These are phyloP conservation scores for Lachnellula cervina DNA, from an alignment of 2,329 filamentous ascomycete genomes.

Conservation along the genomic window DNA sequence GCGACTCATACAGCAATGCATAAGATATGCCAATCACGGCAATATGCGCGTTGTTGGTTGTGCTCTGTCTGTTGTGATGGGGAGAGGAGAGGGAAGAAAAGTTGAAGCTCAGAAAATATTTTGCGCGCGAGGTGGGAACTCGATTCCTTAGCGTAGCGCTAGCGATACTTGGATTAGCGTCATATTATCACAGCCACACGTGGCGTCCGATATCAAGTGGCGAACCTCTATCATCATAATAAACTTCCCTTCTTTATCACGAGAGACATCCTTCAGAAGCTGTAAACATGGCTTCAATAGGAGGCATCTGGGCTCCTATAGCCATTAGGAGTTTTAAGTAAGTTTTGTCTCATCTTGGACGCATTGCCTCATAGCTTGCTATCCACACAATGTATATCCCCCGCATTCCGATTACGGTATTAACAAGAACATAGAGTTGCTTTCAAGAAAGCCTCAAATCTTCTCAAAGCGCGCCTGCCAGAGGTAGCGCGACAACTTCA, in stretches of 20 bases:
- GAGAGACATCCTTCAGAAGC: slow-evolving; percentile 2
- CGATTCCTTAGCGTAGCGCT: neutral
- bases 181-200: neutral
- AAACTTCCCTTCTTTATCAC: neutral
- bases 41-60: neutral
- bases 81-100: slow-evolving; percentile 47
- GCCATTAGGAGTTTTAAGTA: slow-evolving; percentile 30
- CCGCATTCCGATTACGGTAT: slow-evolving; percentile 3
- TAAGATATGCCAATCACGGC: neutral
- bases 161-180: neutral
- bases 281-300: slow-evolving; percentile 28
- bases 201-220: slow-evolving; percentile 3
- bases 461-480: slow-evolving; percentile 41
- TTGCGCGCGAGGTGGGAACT: neutral
- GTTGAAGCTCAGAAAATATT: neutral
- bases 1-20: too few species aligned
- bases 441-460: slow-evolving; percentile 42
- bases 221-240: neutral
- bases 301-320: slow-evolving; percentile 30
- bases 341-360: slow-evolving; percentile 7
- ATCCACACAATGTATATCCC: neutral
- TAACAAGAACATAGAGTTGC: slow-evolving; percentile 36
- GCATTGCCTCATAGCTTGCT: neutral
- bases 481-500: slow-evolving; percentile 38
- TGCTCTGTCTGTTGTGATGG: slow-evolving; percentile 50